phyloP scores from a whole-genome alignment of 23 red algal species.

The Gracilariopsis chorda region DNA sequence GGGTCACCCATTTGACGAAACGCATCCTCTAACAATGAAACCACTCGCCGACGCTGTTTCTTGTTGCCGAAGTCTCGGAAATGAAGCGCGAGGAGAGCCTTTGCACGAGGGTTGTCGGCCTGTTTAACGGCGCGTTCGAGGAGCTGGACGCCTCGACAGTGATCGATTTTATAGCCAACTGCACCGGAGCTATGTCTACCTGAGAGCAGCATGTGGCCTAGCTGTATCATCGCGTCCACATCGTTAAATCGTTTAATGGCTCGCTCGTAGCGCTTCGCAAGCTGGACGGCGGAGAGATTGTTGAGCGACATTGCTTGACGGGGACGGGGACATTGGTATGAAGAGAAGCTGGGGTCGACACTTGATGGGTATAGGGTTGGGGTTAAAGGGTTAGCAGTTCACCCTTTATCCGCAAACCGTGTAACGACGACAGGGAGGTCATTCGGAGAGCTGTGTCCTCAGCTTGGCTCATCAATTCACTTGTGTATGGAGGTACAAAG shows the following conservation, averaged over 20 bases:
- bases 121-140: slow-evolving; percentile 1
- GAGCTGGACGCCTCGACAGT: neutral
- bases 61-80: neutral
- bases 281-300: no score
- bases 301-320: no score
- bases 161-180: no score
- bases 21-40: neutral
- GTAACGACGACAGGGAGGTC: no score
- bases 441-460: no score
- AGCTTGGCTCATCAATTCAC: no score
- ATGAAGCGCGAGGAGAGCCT: neutral
- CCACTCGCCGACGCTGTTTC: neutral
- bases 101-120: neutral
- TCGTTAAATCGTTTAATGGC: slow-evolving; percentile 3
- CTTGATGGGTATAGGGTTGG: no score
- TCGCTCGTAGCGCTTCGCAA: neutral
- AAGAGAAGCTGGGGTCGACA: no score
- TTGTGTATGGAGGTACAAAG: no score
- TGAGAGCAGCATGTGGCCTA: neutral
- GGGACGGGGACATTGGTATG: no score
- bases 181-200: neutral
- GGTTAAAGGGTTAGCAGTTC: no score
- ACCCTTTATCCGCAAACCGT: no score
- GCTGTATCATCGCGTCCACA: neutral
- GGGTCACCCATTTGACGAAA: neutral